Conservation (phyloP, 1,139 yeast genomes). For the Scheffersomyces illinoinensis region DNA sequence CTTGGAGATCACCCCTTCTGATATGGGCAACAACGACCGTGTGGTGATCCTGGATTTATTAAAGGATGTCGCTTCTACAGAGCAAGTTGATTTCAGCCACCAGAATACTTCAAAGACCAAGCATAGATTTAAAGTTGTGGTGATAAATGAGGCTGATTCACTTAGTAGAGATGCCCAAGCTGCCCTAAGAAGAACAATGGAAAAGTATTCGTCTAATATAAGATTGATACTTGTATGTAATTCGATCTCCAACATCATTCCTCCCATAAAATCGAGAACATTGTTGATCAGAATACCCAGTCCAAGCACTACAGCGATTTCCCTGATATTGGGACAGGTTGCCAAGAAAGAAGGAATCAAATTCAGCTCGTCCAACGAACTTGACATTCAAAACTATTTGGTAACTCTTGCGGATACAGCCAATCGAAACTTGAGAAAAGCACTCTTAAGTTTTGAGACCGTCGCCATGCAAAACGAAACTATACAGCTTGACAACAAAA, state of each 20-base stretch:
- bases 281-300: slow-evolving; percentile 83
- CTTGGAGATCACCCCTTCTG: slow-evolving; percentile 93
- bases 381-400: slow-evolving; percentile 43
- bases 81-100: slow-evolving; percentile 78
- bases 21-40: slow-evolving; percentile 93
- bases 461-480: slow-evolving; percentile 72
- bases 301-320: slow-evolving; percentile 63
- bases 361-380: slow-evolving; percentile 35
- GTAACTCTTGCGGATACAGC: slow-evolving; percentile 55
- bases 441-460: slow-evolving; percentile 81
- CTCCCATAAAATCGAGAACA: slow-evolving; percentile 94
- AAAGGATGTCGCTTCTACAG: slow-evolving; percentile 93
- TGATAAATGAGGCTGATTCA: slow-evolving; percentile 92
- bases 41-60: slow-evolving; percentile 91
- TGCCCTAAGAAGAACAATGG: slow-evolving; percentile 97
- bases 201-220: slow-evolving; percentile 86
- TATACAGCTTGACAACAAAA: slow-evolving; percentile 38
- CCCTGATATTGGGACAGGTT: slow-evolving; percentile 53
- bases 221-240: slow-evolving; percentile 84
- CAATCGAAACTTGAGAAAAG: slow-evolving; percentile 74
- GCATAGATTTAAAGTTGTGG: slow-evolving; percentile 86
- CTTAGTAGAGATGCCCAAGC: slow-evolving; percentile 96
- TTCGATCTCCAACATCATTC: slow-evolving; percentile 86
- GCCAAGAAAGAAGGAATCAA: slow-evolving; percentile 58
- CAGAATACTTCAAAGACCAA: slow-evolving; percentile 31